phyloP scores from a whole-genome alignment of 2,329 filamentous ascomycete species.

The Aspergillus quadricinctus region DNA sequence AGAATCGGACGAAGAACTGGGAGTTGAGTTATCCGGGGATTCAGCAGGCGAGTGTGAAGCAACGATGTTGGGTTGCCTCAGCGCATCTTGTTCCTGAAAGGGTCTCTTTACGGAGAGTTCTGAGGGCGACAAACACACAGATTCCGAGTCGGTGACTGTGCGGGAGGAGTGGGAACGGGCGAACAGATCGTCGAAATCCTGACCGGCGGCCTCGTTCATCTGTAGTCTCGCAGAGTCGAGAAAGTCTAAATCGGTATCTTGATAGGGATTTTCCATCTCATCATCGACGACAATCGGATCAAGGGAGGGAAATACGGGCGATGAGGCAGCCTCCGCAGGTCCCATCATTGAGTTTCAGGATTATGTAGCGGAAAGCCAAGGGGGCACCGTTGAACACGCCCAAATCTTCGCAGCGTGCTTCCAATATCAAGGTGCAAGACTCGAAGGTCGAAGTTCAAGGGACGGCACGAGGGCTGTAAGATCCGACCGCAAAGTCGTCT shows the following conservation, averaged over 20 bases:
- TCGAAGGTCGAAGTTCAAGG: background rate
- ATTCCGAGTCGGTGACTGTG: conserved; percentile 23
- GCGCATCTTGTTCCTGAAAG: conserved; percentile 29
- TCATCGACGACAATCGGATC: conserved; percentile 42
- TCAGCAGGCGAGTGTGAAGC: conserved; percentile 41
- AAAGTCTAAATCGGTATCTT: conserved; percentile 41
- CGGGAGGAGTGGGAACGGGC: conserved; percentile 29
- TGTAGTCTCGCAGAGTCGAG: conserved; percentile 37
- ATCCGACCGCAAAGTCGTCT: conserved; percentile 6
- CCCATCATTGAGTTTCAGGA: conserved; percentile 30
- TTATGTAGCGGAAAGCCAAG: conserved; percentile 1
- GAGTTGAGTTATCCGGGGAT: conserved; percentile 41
- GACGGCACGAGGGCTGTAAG: background rate
- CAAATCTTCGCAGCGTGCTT: conserved; percentile 5
- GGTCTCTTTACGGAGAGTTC: conserved; percentile 24
- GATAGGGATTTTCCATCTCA: conserved; percentile 39
- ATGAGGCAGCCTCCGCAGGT: conserved; percentile 31
- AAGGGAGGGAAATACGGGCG: conserved; percentile 34
- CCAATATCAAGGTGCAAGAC: background rate
- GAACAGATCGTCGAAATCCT: conserved; percentile 42
- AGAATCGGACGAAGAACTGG: conserved; percentile 41
- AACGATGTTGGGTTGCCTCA: conserved; percentile 31
- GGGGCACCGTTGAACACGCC: conserved; percentile 7
- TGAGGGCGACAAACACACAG: conserved; percentile 27
- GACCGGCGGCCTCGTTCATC: conserved; percentile 34